Base-by-base conservation (phyloP, 2,329 filamentous ascomycete species). In the Pyrenochaeta sp. region DNA sequence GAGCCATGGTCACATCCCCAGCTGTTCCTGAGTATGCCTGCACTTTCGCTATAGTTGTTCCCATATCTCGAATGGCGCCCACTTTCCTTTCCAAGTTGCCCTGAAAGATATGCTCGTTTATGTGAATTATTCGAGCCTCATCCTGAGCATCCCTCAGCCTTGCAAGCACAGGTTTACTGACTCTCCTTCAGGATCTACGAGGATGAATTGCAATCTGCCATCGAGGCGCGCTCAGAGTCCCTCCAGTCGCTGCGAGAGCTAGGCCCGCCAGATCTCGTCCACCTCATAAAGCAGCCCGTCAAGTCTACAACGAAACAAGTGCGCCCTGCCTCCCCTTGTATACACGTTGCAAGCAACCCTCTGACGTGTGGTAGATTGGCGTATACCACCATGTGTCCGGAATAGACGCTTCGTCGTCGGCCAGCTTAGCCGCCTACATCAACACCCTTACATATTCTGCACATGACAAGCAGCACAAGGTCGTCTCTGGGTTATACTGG, bases 301-400 rank as follows among this genome's bases (percentile, higher is more conserved):
- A 83, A 83, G 68, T 79, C 78, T 40, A 69, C 77, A 14, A 78
- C 74, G 39, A 82, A 81, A 51, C 81, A 84, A 76, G 81, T 84
- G 71, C 46, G 66, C 39, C 18, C n/a, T 30, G 17, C 35, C 41
- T 34, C 30, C 29, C 27, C 27, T 19, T 14, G 15, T 21, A 38
- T 17, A 28, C 26, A 40, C 44, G 30, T 35, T 51, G 22, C 51
- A 22, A 18, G 22, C 10, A 9, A 27, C 17, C 27, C 10, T 58
- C 35, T 53, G 41, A 53, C 46, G 34, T 43, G 47, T 41, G 23
- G 17, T 23, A 96, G 89, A 86, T 86, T 50, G 94, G 94, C 47
- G 87, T 96, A 42, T 99, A 99, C 71, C 94, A 99, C 72, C 94
- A 99, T 85, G 92, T 96, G 60, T 96, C 91, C 26, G 94, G 94